Evolutionary conservation across 208 protist genomes (phyloP).

Genomic region (Tritrichomonas musculus): DNA sequence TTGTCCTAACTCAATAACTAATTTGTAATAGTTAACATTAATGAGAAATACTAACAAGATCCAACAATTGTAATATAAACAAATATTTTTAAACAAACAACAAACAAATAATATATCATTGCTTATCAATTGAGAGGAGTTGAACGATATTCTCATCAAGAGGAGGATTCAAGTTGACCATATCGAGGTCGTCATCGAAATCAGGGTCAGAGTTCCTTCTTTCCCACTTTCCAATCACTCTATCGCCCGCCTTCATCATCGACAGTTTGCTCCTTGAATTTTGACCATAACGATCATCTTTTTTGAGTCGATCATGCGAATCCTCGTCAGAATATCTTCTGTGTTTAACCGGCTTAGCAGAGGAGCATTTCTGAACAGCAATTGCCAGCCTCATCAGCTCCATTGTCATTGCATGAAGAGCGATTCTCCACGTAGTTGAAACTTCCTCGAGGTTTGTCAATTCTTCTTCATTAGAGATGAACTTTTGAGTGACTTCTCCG

Average conservation of each 20-base stretch:
- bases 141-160: neutral
- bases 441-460: neutral
- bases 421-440: neutral
- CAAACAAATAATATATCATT: too few relatives aligned
- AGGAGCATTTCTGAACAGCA: neutral
- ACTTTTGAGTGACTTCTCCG: neutral
- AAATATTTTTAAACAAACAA: too few relatives aligned
- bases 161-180: neutral
- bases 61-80: too few relatives aligned
- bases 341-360: neutral
- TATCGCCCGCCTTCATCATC: neutral
- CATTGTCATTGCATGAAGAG: conserved; percentile 17
- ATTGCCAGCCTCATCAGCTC: neutral
- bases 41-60: too few relatives aligned
- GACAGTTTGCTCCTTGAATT: neutral
- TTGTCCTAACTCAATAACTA: too few relatives aligned
- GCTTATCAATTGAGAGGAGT: neutral
- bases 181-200: neutral
- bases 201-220: conserved; percentile 30
- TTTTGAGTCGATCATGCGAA: neutral
- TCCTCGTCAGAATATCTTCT: conserved; percentile 17
- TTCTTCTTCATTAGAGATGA: conserved; percentile 9
- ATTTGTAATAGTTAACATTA: too few relatives aligned
- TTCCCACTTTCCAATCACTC: neutral
- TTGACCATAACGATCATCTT: neutral